phyloP scores from a whole-genome alignment of 768 basidiomycete genomes.

The Leccinum subgranulosum region DNA sequence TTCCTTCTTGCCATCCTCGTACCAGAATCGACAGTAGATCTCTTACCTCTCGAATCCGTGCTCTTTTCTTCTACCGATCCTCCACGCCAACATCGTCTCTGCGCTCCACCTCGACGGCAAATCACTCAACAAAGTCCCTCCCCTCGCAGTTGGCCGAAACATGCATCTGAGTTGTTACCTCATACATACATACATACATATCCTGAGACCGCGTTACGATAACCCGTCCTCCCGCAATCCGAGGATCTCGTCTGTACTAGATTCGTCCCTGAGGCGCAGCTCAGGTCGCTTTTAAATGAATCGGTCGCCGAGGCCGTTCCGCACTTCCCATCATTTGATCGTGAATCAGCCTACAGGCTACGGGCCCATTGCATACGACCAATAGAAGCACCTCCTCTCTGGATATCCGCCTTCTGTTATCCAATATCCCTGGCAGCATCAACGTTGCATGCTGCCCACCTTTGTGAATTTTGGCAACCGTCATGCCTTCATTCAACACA shows the following conservation, averaged over 20 bases:
- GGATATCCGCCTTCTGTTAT: slow-evolving; percentile 4
- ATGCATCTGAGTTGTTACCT: slow-evolving; percentile 7
- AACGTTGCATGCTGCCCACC: background rate
- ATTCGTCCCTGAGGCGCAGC: slow-evolving; percentile 1
- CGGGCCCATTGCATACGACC: background rate
- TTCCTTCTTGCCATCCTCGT: slow-evolving; percentile 10
- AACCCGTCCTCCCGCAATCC: slow-evolving; percentile 9
- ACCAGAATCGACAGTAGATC: background rate
- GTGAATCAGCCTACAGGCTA: slow-evolving; percentile 13
- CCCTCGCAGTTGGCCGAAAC: slow-evolving; percentile 2
- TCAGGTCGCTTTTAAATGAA: slow-evolving; percentile 3
- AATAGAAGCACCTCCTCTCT: background rate
- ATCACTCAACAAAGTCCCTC: background rate
- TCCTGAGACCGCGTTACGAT: slow-evolving; percentile 3
- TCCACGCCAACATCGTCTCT: slow-evolving; percentile 1
- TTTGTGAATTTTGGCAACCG: slow-evolving; percentile 1
- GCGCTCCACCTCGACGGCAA: background rate
- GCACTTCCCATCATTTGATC: slow-evolving; percentile 10
- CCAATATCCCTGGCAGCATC: background rate
- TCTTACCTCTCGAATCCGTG: slow-evolving; percentile 1
- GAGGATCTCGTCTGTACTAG: slow-evolving; percentile 11
- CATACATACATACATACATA: background rate
- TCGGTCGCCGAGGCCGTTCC: slow-evolving; percentile 2
- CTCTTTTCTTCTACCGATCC: slow-evolving; percentile 15
- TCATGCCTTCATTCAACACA: background rate